These are phyloP conservation scores for Picea glauca DNA, from an alignment of 75 land plant species.

Conservation along the genomic window DNA sequence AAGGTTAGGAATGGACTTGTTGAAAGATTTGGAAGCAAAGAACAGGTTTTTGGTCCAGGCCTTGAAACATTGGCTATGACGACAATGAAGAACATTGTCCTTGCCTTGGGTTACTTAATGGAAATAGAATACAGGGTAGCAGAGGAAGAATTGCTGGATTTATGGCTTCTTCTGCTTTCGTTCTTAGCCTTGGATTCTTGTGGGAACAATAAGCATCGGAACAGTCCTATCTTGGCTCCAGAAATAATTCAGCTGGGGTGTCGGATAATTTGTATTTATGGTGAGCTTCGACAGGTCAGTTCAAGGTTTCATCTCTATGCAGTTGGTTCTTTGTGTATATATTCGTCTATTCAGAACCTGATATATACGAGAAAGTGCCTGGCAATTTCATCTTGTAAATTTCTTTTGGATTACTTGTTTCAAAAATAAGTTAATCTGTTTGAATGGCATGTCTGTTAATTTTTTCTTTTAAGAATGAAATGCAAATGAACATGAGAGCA, in stretches of 20 bases:
- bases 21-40: not conserved
- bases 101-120: constrained; percentile 33
- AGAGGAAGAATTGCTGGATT: constrained; percentile 40
- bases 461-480: not conserved
- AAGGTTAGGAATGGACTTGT: constrained; percentile 1
- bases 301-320: not conserved
- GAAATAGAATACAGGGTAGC: constrained; percentile 78
- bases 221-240: constrained; percentile 15
- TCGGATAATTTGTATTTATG: constrained; percentile 50
- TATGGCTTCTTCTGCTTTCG: constrained; percentile 66
- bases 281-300: constrained; percentile 86
- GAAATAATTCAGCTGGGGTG: constrained; percentile 42
- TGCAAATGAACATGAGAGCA: not conserved
- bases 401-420: not conserved
- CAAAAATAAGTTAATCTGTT: not conserved
- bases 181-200: constrained; percentile 17
- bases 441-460: not conserved
- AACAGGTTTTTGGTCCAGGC: not conserved
- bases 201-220: constrained; percentile 7
- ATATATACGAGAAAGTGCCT: not conserved
- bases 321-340: not conserved
- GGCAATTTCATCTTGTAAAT: not conserved
- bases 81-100: constrained; percentile 43
- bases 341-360: not conserved
- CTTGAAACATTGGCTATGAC: not conserved